Conservation (phyloP, 768 basidiomycete species). For the Suillus occidentalis region DNA sequence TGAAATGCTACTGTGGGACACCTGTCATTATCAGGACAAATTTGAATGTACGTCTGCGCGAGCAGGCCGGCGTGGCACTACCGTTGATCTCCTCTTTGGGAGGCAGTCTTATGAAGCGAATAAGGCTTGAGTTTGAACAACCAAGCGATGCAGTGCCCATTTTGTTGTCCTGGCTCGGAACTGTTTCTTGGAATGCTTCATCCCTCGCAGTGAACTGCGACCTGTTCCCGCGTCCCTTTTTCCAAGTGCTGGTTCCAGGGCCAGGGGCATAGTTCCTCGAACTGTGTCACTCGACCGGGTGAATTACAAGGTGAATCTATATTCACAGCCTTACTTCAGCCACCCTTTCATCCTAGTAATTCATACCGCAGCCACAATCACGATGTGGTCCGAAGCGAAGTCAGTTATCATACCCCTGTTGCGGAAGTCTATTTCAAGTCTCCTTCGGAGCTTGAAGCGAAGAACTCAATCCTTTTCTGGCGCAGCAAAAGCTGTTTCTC, state of each 20-base stretch:
- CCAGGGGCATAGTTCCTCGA: not conserved
- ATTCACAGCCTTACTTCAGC: not conserved
- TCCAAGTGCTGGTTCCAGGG: not conserved
- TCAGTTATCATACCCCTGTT: not conserved
- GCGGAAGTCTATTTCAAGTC: conserved; percentile 2
- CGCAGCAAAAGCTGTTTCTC: not conserved
- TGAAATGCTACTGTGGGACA: not conserved
- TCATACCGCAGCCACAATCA: not conserved
- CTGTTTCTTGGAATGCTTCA: not conserved
- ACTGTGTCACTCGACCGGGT: not conserved
- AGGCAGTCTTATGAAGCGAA: not conserved
- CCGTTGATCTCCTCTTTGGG: not conserved
- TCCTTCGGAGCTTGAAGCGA: conserved; percentile 1
- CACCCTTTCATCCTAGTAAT: not conserved
- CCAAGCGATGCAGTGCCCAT: not conserved
- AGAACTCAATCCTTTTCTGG: not conserved
- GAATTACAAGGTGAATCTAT: not conserved
- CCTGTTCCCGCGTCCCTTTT: not conserved
- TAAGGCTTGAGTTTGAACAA: not conserved
- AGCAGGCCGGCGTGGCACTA: too few relatives aligned
- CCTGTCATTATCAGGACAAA: not conserved
- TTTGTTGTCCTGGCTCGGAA: not conserved
- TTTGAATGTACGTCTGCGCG: not conserved
- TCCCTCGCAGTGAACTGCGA: not conserved
- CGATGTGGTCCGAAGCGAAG: not conserved